Conservation (phyloP, 768 basidiomycete genomes). For the Pleurotus pulmonarius region DNA sequence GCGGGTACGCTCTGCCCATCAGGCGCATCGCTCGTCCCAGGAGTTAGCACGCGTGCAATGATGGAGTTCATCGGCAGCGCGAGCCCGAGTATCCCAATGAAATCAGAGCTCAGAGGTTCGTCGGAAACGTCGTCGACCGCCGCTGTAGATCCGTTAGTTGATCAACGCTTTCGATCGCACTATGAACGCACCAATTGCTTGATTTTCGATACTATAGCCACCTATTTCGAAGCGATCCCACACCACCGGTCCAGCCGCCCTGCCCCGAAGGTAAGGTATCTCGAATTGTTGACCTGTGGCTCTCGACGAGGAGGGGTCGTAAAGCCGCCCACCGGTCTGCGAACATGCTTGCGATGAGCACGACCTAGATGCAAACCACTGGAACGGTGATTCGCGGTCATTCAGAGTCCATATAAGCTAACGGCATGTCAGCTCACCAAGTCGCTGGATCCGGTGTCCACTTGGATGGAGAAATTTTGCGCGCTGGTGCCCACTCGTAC, state of each 20-base stretch:
- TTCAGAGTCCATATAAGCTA: neutral
- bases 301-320: conserved; percentile 49
- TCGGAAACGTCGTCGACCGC: conserved; percentile 50
- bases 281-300: conserved; percentile 39
- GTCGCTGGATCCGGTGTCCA: conserved; percentile 83
- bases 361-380: conserved; percentile 75
- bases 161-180: neutral
- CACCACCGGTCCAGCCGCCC: conserved; percentile 57
- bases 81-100: conserved; percentile 70
- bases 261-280: conserved; percentile 60
- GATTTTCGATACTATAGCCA: conserved; percentile 56
- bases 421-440: conserved; percentile 41
- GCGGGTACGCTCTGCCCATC: conserved; percentile 68
- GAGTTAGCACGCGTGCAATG: conserved; percentile 49
- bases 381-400: neutral
- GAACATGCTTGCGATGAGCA: conserved; percentile 56
- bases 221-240: conserved; percentile 68
- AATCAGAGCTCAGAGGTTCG: conserved; percentile 56
- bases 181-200: conserved; percentile 59
- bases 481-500: conserved; percentile 46
- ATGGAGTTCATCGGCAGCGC: conserved; percentile 71
- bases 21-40: conserved; percentile 43
- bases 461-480: conserved; percentile 60
- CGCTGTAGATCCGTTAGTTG: conserved; percentile 30
- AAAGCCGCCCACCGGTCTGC: conserved; percentile 41